phyloP scores from a whole-genome alignment of 2,329 filamentous ascomycete species.

The Rosellinia necatrix region DNA sequence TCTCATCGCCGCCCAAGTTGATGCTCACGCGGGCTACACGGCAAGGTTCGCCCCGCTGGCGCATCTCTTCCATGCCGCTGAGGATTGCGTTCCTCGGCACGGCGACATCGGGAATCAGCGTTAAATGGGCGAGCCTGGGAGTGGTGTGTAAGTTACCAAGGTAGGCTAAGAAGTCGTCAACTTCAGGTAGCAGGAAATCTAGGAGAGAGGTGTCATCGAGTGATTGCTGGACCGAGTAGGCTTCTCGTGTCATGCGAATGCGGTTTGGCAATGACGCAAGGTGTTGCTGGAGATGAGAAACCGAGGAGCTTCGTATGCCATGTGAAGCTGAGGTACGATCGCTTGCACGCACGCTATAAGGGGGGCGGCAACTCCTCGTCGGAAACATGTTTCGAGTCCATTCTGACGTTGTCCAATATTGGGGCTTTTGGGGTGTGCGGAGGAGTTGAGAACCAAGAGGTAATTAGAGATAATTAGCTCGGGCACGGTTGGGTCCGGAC shows the following conservation, averaged over 20 bases:
- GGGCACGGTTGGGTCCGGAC: no score
- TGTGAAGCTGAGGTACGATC: slow-evolving; percentile 5
- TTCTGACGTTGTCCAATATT: not conserved
- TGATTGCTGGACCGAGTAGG: slow-evolving; percentile 42
- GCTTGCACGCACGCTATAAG: slow-evolving; percentile 28
- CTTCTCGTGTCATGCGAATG: slow-evolving; percentile 44
- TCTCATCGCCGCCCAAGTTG: slow-evolving; percentile 7
- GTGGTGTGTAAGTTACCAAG: slow-evolving; percentile 42
- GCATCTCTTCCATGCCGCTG: slow-evolving; percentile 39
- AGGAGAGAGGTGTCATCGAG: slow-evolving; percentile 47
- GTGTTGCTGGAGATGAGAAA: slow-evolving; percentile 40
- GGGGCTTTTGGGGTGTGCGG: not conserved
- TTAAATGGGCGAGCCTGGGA: slow-evolving; percentile 47
- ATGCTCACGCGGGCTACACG: slow-evolving; percentile 30
- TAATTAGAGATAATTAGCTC: not conserved
- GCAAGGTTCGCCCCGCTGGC: slow-evolving; percentile 36
- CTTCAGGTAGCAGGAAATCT: slow-evolving; percentile 46
- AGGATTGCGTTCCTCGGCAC: slow-evolving; percentile 40
- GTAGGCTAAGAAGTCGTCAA: slow-evolving; percentile 49
- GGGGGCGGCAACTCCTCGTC: slow-evolving; percentile 33
- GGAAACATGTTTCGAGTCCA: slow-evolving; percentile 11
- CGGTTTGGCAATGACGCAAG: slow-evolving; percentile 44
- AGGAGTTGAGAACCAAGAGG: not conserved
- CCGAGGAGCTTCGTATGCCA: slow-evolving; percentile 24
- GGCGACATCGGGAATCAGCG: slow-evolving; percentile 50